Conservation (phyloP, 208 protist genomes). For the Phytomonas sp. region DNA sequence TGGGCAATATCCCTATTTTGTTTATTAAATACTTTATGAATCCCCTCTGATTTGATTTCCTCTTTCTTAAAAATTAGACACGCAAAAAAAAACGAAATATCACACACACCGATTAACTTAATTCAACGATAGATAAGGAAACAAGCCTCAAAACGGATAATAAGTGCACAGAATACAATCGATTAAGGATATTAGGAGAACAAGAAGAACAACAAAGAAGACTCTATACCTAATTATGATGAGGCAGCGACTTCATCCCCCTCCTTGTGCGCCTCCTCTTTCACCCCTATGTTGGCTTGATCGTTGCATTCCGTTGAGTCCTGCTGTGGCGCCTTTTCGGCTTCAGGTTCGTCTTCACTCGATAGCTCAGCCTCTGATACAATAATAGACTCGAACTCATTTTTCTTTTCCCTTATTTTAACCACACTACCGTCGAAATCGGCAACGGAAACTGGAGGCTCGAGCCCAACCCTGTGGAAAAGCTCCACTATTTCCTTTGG, state of each 20-base stretch:
- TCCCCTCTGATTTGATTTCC: neutral
- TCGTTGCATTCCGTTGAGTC: conserved; percentile 15
- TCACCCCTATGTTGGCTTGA: neutral
- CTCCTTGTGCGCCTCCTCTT: conserved; percentile 14
- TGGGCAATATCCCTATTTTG: neutral
- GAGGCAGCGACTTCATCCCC: neutral
- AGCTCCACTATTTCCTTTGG: conserved; percentile 55
- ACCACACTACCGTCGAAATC: conserved; percentile 36
- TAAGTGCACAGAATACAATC: neutral
- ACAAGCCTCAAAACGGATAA: neutral
- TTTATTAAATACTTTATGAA: neutral
- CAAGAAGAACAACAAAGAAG: neutral
- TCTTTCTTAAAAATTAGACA: neutral
- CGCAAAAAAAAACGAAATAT: neutral
- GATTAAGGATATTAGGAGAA: conserved; percentile 8
- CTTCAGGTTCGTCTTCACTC: conserved; percentile 40
- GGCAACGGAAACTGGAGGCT: conserved; percentile 33
- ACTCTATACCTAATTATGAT: neutral
- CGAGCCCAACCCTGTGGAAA: conserved; percentile 47
- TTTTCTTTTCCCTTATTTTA: conserved; percentile 29
- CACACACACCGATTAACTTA: neutral
- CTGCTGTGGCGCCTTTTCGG: neutral
- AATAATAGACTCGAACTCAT: conserved; percentile 46
- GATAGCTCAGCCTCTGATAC: conserved; percentile 42
- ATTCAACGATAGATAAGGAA: conserved; percentile 7